phyloP scores from a whole-genome alignment of 2,329 filamentous ascomycete genomes.

The Venturia pyrina region DNA sequence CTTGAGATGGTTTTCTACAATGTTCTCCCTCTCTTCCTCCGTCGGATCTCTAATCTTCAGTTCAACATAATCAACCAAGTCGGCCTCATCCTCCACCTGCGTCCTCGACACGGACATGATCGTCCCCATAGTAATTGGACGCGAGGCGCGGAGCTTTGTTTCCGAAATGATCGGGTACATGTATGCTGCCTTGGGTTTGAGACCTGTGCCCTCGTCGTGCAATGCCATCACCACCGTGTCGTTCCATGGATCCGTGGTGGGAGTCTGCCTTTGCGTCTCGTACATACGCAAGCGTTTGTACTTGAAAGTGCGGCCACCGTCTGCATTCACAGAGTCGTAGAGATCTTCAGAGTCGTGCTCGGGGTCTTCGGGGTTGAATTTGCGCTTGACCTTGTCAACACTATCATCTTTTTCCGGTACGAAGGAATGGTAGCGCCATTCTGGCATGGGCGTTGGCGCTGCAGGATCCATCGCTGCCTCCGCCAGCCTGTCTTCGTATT shows the following conservation, averaged over 20 bases:
- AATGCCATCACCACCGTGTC: conserved; percentile 48
- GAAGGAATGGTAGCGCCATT: conserved; percentile 50
- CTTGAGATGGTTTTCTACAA: conserved; percentile 34
- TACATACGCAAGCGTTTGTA: conserved; percentile 51
- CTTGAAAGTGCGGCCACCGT: conserved; percentile 34
- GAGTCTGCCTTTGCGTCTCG: conserved; percentile 45
- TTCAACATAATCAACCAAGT: conserved; percentile 44
- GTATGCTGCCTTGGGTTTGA: conserved; percentile 44
- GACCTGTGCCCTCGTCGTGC: conserved; percentile 34
- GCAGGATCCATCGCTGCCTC: conserved; percentile 40
- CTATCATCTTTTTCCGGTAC: conserved; percentile 40
- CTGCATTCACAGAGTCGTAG: conserved; percentile 10
- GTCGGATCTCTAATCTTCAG: conserved; percentile 41
- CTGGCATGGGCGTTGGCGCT: conserved; percentile 22
- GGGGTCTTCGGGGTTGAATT: conserved; percentile 43
- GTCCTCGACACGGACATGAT: conserved; percentile 14
- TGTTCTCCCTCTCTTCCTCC: conserved; percentile 35
- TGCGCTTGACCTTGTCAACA: conserved; percentile 43
- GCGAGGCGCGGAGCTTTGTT: conserved; percentile 39
- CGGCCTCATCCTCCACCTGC: conserved; percentile 27
- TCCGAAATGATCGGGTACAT: conserved; percentile 51
- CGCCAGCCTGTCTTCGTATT: conserved; percentile 37
- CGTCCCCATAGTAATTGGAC: conserved; percentile 35
- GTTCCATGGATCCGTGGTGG: conserved; percentile 42
- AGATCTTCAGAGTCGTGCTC: conserved; percentile 41